Evolutionary conservation across 495 filamentous ascomycete species (phyloP).

Genomic region (Mycothermus thermophilus): DNA sequence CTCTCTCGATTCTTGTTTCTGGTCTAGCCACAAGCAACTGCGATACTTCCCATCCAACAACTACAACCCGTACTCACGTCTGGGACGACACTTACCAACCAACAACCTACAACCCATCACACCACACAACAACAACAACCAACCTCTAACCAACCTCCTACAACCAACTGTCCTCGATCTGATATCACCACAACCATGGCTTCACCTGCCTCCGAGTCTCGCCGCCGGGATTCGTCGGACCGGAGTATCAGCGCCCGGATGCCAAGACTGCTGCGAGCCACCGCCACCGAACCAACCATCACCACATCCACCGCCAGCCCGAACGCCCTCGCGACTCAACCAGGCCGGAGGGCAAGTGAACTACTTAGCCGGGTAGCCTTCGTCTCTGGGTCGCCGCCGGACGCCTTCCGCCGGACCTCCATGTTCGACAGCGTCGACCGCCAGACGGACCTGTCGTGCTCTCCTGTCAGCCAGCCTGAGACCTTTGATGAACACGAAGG

Average conservation of each 20-base stretch:
- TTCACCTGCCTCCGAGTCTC: slow-evolving; percentile 14
- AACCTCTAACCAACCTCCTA: background rate
- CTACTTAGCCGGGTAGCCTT: slow-evolving; percentile 37
- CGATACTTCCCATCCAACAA: no score
- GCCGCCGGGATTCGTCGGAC: slow-evolving; percentile 25
- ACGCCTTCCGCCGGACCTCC: slow-evolving; percentile 20
- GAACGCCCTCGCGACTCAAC: slow-evolving; percentile 32
- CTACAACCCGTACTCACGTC: no score
- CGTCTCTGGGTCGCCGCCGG: slow-evolving; percentile 26
- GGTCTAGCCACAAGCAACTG: no score
- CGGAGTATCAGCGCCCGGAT: slow-evolving; percentile 23
- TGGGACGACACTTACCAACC: slow-evolving; percentile 5
- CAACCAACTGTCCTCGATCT: background rate
- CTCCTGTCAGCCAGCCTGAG: slow-evolving; percentile 18
- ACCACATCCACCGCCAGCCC: slow-evolving; percentile 40
- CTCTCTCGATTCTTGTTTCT: no score
- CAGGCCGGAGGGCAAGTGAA: slow-evolving; percentile 35
- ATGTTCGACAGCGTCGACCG: slow-evolving; percentile 22
- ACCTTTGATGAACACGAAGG: slow-evolving; percentile 16
- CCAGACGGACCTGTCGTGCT: slow-evolving; percentile 15
- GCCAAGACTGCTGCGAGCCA: slow-evolving; percentile 36
- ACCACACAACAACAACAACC: background rate
- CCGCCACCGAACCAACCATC: slow-evolving; percentile 40
- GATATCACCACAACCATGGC: slow-evolving; percentile 16
- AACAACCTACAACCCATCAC: slow-evolving; percentile 2